Conservation (phyloP, 2,329 filamentous ascomycete species). For the Beauveria pseudobassiana region DNA sequence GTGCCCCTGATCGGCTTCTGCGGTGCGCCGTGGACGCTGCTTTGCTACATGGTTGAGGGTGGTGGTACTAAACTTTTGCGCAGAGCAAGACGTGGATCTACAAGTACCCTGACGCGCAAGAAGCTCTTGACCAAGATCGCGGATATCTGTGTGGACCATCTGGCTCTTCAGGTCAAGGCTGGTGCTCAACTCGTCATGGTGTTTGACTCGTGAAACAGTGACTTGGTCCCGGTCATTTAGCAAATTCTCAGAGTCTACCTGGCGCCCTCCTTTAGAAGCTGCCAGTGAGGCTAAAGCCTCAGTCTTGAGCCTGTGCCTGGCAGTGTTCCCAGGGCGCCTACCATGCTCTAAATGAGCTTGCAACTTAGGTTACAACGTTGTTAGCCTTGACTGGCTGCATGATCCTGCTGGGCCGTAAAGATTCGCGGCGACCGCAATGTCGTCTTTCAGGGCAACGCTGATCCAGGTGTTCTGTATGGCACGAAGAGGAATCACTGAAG, state of each 20-base stretch:
- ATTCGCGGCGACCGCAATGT: conserved; percentile 67
- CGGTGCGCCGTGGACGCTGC: conserved; percentile 89
- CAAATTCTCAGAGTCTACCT: conserved; percentile 84
- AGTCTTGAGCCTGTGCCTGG: conserved; percentile 77
- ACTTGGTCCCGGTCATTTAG: conserved; percentile 81
- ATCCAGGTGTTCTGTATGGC: conserved; percentile 89
- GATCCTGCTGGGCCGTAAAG: conserved; percentile 73
- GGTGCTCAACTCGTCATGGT: conserved; percentile 93
- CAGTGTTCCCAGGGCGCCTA: conserved; percentile 97
- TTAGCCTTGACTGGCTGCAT: conserved; percentile 92
- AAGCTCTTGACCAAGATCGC: conserved; percentile 82
- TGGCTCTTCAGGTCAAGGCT: conserved; percentile 85
- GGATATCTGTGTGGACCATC: conserved; percentile 88
- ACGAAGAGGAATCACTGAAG: conserved; percentile 69
- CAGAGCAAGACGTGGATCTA: conserved; percentile 97
- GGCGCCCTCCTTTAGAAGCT: conserved; percentile 67
- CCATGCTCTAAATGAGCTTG: conserved; percentile 89
- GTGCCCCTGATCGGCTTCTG: conserved; percentile 96
- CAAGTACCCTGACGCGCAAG: conserved; percentile 73
- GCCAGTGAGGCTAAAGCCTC: conserved; percentile 65
- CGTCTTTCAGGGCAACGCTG: conserved; percentile 89
- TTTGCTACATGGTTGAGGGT: conserved; percentile 99
- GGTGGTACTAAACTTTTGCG: conserved; percentile 88
- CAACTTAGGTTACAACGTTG: conserved; percentile 83
- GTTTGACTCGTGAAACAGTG: conserved; percentile 98